Percentiles rank a stretch among this genome's conserved stretches.
Conservation (phyloP, 257 asterid genomes). For the Salvia splendens region DNA sequence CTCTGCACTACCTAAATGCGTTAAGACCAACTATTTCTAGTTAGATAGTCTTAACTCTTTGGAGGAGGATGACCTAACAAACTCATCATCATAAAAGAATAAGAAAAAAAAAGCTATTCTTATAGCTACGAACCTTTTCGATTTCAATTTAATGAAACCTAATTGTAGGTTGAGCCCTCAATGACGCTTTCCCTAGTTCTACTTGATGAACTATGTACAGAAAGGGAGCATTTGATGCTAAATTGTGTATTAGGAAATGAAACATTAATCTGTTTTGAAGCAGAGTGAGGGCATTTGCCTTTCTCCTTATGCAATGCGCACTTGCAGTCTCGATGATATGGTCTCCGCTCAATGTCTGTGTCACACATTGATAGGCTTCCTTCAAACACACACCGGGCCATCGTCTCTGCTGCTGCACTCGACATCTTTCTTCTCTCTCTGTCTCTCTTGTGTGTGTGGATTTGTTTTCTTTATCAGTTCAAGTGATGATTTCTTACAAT, state of each 20-base stretch:
- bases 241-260: slow-evolving; percentile 30
- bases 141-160: too few relatives aligned
- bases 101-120: too few relatives aligned
- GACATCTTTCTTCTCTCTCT: neutral
- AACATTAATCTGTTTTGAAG: slow-evolving; percentile 20
- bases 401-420: neutral
- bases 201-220: slow-evolving; percentile 10
- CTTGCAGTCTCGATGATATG: slow-evolving; percentile 40
- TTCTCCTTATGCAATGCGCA: slow-evolving; percentile 40
- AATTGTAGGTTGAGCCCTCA: neutral
- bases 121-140: too few relatives aligned
- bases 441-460: neutral
- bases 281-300: slow-evolving; percentile 23
- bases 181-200: neutral
- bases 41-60: too few relatives aligned
- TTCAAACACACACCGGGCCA: neutral
- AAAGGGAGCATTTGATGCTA: neutral
- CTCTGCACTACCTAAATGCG: too few relatives aligned
- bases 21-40: too few relatives aligned
- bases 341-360: slow-evolving; percentile 43
- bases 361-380: slow-evolving; percentile 43
- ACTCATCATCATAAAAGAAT: too few relatives aligned
- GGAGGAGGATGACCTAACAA: too few relatives aligned
- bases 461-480: neutral
- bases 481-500: too few relatives aligned